phyloP scores from a whole-genome alignment of 225 moss, liverwort and hornwort genomes.

The Antitrichia curtipendula region DNA sequence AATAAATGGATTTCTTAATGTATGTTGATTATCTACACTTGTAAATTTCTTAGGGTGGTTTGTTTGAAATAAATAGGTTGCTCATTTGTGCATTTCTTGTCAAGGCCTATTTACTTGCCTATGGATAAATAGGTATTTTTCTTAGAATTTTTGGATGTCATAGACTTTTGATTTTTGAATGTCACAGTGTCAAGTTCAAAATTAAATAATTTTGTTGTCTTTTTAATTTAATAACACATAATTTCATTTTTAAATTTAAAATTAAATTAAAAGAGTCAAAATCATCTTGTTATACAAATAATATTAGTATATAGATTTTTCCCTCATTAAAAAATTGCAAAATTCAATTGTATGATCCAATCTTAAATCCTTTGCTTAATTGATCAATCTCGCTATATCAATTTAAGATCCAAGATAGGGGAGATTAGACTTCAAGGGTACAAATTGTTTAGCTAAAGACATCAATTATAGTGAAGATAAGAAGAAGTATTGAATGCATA shows the following conservation, averaged over 20 bases:
- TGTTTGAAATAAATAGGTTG: neutral
- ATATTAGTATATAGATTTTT: neutral
- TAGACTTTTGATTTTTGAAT: neutral
- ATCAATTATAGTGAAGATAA: neutral
- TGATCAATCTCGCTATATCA: neutral
- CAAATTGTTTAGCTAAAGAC: accelerated
- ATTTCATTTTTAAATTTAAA: neutral
- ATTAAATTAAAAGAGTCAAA: neutral
- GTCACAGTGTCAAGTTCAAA: neutral
- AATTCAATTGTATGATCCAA: neutral
- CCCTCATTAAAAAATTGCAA: neutral
- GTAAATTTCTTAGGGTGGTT: neutral
- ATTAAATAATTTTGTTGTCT: neutral
- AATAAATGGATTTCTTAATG: neutral
- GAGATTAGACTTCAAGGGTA: neutral
- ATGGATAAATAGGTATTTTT: neutral
- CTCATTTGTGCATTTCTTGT: neutral
- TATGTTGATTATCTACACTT: too few relatives aligned
- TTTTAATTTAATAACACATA: neutral
- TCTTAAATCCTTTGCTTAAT: neutral
- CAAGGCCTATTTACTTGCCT: neutral
- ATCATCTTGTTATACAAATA: neutral
- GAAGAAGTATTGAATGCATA: too few relatives aligned
- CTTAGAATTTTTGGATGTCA: neutral
- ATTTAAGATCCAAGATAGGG: neutral